Conservation (phyloP, 495 filamentous ascomycete species). For the Neurospora sp. region DNA sequence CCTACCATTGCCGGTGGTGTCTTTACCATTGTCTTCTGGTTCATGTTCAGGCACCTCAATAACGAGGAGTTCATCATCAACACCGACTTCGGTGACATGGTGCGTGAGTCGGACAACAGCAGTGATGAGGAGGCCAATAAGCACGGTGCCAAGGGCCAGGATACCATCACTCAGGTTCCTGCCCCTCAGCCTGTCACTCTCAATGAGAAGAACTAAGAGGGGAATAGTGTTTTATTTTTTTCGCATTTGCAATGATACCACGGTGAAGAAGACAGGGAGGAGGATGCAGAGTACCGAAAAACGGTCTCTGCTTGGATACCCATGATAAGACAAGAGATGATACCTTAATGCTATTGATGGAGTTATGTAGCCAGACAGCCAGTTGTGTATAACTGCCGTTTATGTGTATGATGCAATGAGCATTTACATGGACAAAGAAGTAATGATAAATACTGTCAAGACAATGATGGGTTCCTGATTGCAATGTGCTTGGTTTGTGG, state of each 20-base stretch:
- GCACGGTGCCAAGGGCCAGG: not conserved
- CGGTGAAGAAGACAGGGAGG: not conserved
- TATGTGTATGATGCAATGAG: not conserved
- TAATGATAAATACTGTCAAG: not conserved
- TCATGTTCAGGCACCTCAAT: conserved; percentile 35
- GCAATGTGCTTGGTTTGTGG: not conserved
- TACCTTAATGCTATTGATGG: not conserved
- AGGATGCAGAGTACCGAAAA: not conserved
- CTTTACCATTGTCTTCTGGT: conserved; percentile 35
- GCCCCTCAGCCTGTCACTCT: not conserved
- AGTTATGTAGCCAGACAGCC: not conserved
- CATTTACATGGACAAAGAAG: not conserved
- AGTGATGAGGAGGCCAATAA: conserved; percentile 25
- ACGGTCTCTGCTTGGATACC: not conserved
- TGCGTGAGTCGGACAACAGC: conserved; percentile 28
- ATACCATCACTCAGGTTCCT: not conserved
- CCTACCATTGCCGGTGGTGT: conserved; percentile 35
- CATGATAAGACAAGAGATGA: not conserved
- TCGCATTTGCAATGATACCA: not conserved
- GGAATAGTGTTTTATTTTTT: not conserved
- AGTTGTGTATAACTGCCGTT: not conserved
- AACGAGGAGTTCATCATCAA: conserved; percentile 35
- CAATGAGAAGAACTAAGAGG: not conserved
- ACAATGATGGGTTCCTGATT: not conserved
- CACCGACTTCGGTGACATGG: conserved; percentile 26